These are phyloP conservation scores for Leccinum arenicola DNA, from an alignment of 768 basidiomycete species.

Conservation along the genomic window DNA sequence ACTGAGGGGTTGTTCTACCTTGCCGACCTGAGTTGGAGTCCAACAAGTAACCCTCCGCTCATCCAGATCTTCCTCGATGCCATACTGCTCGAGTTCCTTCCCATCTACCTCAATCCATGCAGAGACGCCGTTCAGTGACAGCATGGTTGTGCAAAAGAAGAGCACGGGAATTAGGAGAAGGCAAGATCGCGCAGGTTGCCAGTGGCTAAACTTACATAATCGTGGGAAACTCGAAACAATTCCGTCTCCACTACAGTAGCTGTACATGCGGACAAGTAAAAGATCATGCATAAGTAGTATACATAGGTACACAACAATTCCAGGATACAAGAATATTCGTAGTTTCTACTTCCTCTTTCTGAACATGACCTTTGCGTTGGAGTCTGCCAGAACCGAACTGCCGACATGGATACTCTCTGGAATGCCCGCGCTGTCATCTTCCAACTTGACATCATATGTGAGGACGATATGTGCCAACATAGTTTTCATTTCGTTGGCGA, in stretches of 20 bases:
- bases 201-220: not conserved
- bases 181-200: not conserved
- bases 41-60: constrained; percentile 26
- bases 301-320: not conserved
- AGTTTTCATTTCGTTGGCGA: constrained; percentile 39
- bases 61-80: constrained; percentile 17
- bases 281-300: too few species aligned
- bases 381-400: not conserved
- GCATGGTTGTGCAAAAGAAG: constrained; percentile 15
- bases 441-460: constrained; percentile 12
- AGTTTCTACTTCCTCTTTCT: not conserved
- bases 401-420: not conserved
- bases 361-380: constrained; percentile 4
- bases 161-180: not conserved
- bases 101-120: constrained; percentile 31
- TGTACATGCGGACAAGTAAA: not conserved
- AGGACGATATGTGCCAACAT: constrained; percentile 44
- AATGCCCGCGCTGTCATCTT: not conserved
- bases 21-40: constrained; percentile 26
- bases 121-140: constrained; percentile 18
- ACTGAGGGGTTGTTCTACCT: constrained; percentile 15
- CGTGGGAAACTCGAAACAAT: not conserved
- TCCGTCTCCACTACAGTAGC: not conserved
- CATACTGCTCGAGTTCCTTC: constrained; percentile 24
- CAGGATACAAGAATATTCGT: not conserved